phyloP scores from a whole-genome alignment of 345 rosid species.

The Toxicodendron radicans region DNA sequence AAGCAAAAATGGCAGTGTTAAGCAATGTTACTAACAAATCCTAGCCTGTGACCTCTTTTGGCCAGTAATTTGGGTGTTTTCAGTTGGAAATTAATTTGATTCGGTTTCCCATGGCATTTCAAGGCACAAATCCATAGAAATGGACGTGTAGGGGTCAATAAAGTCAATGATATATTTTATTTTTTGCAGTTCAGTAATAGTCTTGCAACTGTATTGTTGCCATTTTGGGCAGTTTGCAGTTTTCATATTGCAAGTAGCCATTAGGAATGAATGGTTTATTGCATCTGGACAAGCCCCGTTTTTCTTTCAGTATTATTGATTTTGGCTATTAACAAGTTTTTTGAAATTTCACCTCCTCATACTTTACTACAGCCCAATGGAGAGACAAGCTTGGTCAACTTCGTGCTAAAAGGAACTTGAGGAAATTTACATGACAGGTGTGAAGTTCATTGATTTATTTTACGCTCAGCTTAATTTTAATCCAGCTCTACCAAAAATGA shows the following conservation, averaged over 20 bases:
- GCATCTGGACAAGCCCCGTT: not conserved
- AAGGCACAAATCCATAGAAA: not conserved
- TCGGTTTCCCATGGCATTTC: not conserved
- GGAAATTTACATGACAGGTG: slow-evolving; percentile 66
- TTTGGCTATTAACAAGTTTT: not conserved
- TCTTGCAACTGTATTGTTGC: not conserved
- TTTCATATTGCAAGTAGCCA: not conserved
- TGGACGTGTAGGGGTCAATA: not conserved
- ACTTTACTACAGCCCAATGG: slow-evolving; percentile 72
- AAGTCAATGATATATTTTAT: not conserved
- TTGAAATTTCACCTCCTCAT: slow-evolving; percentile 2
- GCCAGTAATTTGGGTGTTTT: not conserved
- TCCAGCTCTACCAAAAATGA: not conserved
- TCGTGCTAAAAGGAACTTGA: slow-evolving; percentile 79
- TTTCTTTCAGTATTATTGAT: not conserved
- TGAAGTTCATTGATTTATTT: not conserved
- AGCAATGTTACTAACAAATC: not conserved
- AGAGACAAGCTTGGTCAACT: slow-evolving; percentile 88
- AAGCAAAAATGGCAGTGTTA: not conserved
- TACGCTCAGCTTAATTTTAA: too few relatives aligned
- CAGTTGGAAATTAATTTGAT: not conserved
- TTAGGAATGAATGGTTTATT: not conserved
- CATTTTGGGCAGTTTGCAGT: not conserved
- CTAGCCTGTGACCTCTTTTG: slow-evolving; percentile 4
- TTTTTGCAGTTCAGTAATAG: not conserved